Evolutionary conservation across 176 grass and related monocot genomes (phyloP), one percentile per base, ranked within the genome.

Genomic region (Zizania latifolia): DNA sequence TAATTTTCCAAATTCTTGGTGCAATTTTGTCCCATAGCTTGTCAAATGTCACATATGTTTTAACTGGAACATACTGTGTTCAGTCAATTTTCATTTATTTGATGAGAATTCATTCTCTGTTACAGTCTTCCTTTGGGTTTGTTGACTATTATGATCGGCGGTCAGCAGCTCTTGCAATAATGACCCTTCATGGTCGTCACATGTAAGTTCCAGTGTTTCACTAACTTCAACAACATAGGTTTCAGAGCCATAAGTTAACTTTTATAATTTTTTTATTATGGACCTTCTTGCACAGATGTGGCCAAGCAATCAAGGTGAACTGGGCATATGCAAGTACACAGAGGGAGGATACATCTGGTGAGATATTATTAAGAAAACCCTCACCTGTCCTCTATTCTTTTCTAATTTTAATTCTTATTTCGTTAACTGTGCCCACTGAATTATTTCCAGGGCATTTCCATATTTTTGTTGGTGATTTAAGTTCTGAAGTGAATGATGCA

Each of bases 401-500:
- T 83, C 15, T 44, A 73, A 62, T 61, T 63, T 35, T 79, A 66
- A 72, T 57, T 45, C 24, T 75, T 66, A 34, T 77, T 55, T 83
- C 23, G 56, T 80, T 80, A 85, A 79, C 36, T 3, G 16, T 83
- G 58, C 62, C 41, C 58, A 63, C 77, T 80, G 83, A 61, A 72
- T 85, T 72, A 78, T 90, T 71, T 82, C 59, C 82, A 93, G 87
- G 91, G 50, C 91, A 93, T 82, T 93, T 90, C 82, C 91, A 93
- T 80, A 90, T 93, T 88, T 93, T 93, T 85, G 91, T 93, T 85
- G 91, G 91, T 69, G 87, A 93, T 90, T 90, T 93, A 77, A 93
- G 91, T 87, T 81, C 87, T 80, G 91, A 93, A 84, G 87, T 93
- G 46, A 93, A 89, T 74, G 91, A 93, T 88, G 91, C 91, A 70